These are phyloP conservation scores for Sugiyamaella marilandica DNA, from an alignment of 805 yeast species.

Conservation along the genomic window DNA sequence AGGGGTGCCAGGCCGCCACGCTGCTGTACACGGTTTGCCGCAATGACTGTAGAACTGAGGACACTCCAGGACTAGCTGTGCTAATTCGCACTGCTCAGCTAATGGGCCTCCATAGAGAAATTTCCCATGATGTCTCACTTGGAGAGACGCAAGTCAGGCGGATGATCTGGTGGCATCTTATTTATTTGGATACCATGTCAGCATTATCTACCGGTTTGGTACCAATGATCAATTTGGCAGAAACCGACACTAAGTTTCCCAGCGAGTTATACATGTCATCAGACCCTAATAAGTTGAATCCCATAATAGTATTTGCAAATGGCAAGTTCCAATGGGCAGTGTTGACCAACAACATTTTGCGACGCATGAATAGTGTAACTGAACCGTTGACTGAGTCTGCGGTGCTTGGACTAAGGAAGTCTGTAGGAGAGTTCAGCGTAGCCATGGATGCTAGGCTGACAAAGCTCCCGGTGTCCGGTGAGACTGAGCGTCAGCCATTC, in stretches of 20 bases:
- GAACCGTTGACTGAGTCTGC: not conserved
- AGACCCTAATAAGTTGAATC: not conserved
- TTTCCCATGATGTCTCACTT: not conserved
- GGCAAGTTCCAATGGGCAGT: constrained; percentile 11
- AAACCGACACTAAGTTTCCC: constrained; percentile 9
- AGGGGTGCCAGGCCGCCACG: constrained; percentile 10
- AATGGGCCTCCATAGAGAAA: constrained; percentile 13
- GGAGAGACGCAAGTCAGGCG: constrained; percentile 7
- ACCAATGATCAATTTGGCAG: constrained; percentile 7
- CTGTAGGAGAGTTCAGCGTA: constrained; percentile 4
- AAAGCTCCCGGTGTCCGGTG: not conserved
- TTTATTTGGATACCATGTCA: constrained; percentile 10
- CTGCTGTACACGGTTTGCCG: constrained; percentile 12
- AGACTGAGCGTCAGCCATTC: not conserved
- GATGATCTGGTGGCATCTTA: constrained; percentile 14
- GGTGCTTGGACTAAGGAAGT: not conserved
- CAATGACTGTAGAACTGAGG: constrained; percentile 13
- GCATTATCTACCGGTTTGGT: constrained; percentile 10
- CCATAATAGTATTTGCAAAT: constrained; percentile 6
- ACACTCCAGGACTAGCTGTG: constrained; percentile 11
- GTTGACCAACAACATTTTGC: constrained; percentile 2
- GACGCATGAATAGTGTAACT: constrained; percentile 5
- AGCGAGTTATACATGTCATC: not conserved
- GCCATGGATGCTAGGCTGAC: constrained; percentile 6
- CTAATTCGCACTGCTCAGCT: constrained; percentile 11